A percentile compares a stretch with the other conserved stretches of the same genome.
Evolutionary conservation across 2,329 filamentous ascomycete species (phyloP).

Genomic region (Didymella exigua): DNA sequence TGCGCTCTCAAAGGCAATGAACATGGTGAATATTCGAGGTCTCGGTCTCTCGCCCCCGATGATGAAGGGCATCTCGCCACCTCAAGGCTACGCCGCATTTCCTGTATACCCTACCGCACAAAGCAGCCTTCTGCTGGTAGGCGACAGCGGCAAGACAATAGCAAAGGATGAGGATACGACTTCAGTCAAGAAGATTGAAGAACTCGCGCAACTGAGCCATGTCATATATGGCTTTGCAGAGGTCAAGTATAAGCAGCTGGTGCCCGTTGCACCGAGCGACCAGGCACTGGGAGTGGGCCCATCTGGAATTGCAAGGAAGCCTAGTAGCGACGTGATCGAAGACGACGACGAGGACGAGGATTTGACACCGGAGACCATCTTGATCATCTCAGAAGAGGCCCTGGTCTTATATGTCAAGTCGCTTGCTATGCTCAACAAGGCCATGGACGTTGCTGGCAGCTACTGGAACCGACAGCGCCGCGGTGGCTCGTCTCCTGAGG

Average conservation of each 20-base stretch:
- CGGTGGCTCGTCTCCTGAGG: slow-evolving; percentile 58
- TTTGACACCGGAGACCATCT: slow-evolving; percentile 82
- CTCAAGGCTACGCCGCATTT: slow-evolving; percentile 78
- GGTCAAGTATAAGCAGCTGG: slow-evolving; percentile 97
- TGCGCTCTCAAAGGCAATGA: slow-evolving; percentile 91
- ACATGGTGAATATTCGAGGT: slow-evolving; percentile 83
- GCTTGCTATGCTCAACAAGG: slow-evolving; percentile 84
- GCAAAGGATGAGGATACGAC: slow-evolving; percentile 77
- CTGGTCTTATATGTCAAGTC: slow-evolving; percentile 96
- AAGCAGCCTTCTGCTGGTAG: slow-evolving; percentile 69
- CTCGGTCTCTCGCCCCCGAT: slow-evolving; percentile 70
- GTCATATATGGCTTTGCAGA: slow-evolving; percentile 98
- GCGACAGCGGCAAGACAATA: slow-evolving; percentile 65
- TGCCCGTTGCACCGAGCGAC: slow-evolving; percentile 79
- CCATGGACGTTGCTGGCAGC: slow-evolving; percentile 90
- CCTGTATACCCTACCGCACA: slow-evolving; percentile 80
- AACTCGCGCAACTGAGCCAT: slow-evolving; percentile 89
- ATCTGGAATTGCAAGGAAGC: slow-evolving; percentile 54
- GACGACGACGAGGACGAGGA: slow-evolving; percentile 62
- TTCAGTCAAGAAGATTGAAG: slow-evolving; percentile 82
- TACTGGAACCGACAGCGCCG: slow-evolving; percentile 88
- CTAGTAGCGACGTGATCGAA: slow-evolving; percentile 57
- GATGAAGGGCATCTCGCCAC: slow-evolving; percentile 69
- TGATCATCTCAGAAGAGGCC: slow-evolving; percentile 90
- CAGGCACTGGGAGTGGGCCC: slow-evolving; percentile 66